Evolutionary conservation across 805 yeast genomes (phyloP), one percentile per base, ranked within the genome.

Genomic region (Metschnikowia kofuensis): DNA sequence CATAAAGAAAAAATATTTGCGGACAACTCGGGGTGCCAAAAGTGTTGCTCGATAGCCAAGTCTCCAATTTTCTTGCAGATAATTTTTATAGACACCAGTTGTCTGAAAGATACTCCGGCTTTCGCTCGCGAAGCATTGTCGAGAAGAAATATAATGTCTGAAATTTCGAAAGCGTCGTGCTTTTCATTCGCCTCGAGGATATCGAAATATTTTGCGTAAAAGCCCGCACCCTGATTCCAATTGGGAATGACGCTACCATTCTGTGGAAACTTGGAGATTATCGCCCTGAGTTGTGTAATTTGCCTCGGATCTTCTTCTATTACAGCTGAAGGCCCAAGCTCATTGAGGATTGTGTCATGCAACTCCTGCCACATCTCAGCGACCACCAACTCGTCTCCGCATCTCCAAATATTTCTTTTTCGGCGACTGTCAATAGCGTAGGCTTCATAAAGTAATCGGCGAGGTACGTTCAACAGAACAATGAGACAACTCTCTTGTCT

Each of bases 291-390:
- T 26, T 69, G 61, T 37, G 63, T 55, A 3, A 69, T 76, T 16
- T 72, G 69, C 1, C 41, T 34, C 39, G 53, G 6, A 12, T 63
- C 67, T 48, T 78, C 76, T n/a, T 78, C 72, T 13, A 84, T 77
- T 1, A 91, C 79, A 3, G 84, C 78, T 12, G 66, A 63, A 8
- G 98, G 98, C 0, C 92, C 98, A 30, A 89, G 85, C 3, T 73
- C 63, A 1, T 69, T 60, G 8, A 83, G 57, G 4, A 88, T 66
- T 0, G 80, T 67, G 2, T 67, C 61, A 58, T 88, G 94, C 0
- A 96, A 96, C 36, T 79, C 82, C 0, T 66, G 71, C 70, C 79
- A 79, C 43, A 77, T 63, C 10, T 70, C 72, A 0, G 96, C 96
- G 11, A 72, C 74, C 0, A 89, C 66, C 40, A 85, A 75, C 29